Conservation (phyloP, 225 moss, liverwort and hornwort species). For the Climacium dendroides region DNA sequence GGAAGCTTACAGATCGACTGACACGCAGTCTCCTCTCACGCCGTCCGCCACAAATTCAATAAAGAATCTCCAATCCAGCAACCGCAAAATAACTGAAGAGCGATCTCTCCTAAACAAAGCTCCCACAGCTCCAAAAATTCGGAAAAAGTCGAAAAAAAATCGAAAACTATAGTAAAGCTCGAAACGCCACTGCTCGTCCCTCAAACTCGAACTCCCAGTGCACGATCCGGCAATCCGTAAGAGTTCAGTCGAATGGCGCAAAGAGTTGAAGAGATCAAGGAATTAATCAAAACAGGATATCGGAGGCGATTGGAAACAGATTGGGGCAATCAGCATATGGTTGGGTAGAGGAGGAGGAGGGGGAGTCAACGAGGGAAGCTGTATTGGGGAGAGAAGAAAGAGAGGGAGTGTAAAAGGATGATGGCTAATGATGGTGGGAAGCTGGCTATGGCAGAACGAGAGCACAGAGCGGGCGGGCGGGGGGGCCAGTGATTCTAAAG, state of each 20-base stretch:
- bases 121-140: background rate
- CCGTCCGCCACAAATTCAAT: background rate
- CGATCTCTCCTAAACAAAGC: background rate
- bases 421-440: background rate
- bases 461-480: background rate
- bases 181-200: background rate
- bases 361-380: background rate
- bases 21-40: background rate
- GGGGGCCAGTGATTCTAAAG: background rate
- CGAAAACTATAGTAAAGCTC: background rate
- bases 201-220: background rate
- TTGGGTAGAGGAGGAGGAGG: background rate
- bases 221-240: background rate
- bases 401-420: background rate
- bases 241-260: background rate
- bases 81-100: background rate
- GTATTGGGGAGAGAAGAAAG: background rate
- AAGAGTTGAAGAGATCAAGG: background rate
- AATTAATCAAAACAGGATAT: background rate
- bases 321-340: background rate
- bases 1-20: constrained; percentile 2
- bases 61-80: background rate
- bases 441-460: background rate
- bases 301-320: background rate
- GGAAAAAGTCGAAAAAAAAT: background rate